Percentiles rank a stretch among this genome's conserved stretches.
These are phyloP conservation scores for Umbellularia californica DNA, from an alignment of 164 flowering plant species.

Conservation along the genomic window DNA sequence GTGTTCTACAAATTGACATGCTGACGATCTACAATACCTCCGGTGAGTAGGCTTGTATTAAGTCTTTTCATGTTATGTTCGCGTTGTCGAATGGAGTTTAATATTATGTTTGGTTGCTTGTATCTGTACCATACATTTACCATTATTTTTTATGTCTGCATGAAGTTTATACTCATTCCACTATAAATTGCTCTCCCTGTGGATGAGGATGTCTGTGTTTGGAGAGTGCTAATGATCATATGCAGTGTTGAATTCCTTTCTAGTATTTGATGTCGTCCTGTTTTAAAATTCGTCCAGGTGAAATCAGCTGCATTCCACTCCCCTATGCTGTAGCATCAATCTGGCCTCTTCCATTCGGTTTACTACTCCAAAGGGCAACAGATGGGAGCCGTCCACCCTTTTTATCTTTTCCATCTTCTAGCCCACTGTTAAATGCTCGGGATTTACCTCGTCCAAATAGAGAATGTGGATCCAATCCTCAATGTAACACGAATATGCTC, in stretches of 20 bases:
- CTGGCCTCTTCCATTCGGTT: constrained; percentile 92
- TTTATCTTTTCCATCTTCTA: constrained; percentile 38
- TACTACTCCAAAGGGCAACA: constrained; percentile 67
- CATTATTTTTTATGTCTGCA: background rate
- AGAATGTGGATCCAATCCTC: constrained; percentile 60
- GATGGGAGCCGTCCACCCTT: constrained; percentile 39
- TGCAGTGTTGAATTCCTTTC: background rate
- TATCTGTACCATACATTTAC: background rate
- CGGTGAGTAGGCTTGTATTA: constrained; percentile 36
- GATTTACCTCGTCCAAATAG: constrained; percentile 49
- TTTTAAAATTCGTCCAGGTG: constrained; percentile 45
- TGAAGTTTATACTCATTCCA: background rate
- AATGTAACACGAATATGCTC: constrained; percentile 17
- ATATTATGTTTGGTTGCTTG: background rate
- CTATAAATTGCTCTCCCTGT: no score
- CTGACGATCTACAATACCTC: constrained; percentile 66
- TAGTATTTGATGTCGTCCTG: background rate
- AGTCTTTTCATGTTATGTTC: background rate
- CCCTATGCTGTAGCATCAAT: constrained; percentile 59
- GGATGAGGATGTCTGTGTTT: background rate
- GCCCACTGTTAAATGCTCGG: constrained; percentile 34
- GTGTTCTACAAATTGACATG: constrained; percentile 59
- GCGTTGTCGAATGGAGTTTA: background rate
- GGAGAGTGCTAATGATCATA: background rate
- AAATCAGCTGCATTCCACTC: constrained; percentile 63